Evolutionary conservation across 176 grass and related monocot species (phyloP).

Genomic region (Canna indica): DNA sequence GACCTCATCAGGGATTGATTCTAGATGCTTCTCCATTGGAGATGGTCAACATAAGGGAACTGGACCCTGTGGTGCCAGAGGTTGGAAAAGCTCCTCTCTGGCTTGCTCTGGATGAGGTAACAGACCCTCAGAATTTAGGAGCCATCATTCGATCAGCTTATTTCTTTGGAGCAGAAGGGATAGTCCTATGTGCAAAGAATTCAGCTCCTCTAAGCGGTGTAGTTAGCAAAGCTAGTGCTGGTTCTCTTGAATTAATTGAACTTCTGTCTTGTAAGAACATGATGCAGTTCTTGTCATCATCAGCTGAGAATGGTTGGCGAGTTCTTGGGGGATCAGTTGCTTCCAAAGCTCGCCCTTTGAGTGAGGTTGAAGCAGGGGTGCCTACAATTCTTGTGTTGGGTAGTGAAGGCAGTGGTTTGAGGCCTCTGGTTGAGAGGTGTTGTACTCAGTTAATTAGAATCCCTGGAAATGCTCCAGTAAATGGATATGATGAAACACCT

Average conservation of each 20-base stretch:
- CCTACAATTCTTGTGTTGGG: conserved; percentile 93
- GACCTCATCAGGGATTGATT: conserved; percentile 86
- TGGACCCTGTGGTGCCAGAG: conserved; percentile 47
- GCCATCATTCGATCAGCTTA: conserved; percentile 95
- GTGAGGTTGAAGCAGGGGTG: conserved; percentile 42
- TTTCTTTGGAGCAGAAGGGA: conserved; percentile 69
- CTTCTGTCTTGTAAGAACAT: conserved; percentile 86
- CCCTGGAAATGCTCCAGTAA: conserved; percentile 37
- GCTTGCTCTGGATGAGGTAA: conserved; percentile 93
- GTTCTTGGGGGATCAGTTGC: conserved; percentile 84
- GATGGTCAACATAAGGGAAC: conserved; percentile 66
- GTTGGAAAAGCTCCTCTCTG: conserved; percentile 56
- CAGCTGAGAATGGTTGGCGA: conserved; percentile 78
- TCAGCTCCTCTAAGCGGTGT: conserved; percentile 92
- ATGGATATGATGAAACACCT: conserved; percentile 25
- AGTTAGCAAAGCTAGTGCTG: conserved; percentile 91
- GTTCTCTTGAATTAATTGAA: conserved; percentile 87
- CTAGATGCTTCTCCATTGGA: conserved; percentile 90
- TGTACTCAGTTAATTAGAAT: conserved; percentile 89
- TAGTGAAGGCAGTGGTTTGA: conserved; percentile 87
- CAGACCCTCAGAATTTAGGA: conserved; percentile 95
- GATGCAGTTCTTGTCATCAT: conserved; percentile 96
- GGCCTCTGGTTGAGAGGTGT: conserved; percentile 72
- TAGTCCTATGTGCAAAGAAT: conserved; percentile 88
- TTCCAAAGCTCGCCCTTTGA: conserved; percentile 60